These are phyloP conservation scores for Syncephalastrum contaminatum DNA, from an alignment of 371 early-diverging fungal species.

Conservation along the genomic window DNA sequence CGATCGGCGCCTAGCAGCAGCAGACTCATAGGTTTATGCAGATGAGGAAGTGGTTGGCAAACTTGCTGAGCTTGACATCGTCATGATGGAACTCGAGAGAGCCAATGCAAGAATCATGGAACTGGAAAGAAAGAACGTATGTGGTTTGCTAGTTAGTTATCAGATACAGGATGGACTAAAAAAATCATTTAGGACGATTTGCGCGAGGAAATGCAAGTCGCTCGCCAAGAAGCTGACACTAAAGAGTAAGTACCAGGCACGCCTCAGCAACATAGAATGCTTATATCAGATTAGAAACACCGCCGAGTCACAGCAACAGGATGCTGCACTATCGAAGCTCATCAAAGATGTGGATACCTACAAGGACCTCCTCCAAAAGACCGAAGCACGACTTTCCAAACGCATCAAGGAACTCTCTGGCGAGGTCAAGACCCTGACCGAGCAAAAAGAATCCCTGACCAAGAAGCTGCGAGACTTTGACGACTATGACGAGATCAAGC, in stretches of 20 bases:
- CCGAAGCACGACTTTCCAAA: conserved; percentile 43
- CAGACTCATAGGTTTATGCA: conserved; percentile 8
- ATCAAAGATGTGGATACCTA: conserved; percentile 56
- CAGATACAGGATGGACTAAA: neutral
- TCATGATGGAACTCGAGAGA: conserved; percentile 80
- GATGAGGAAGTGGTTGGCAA: conserved; percentile 84
- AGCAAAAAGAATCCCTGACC: conserved; percentile 53
- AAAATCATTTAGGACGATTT: conserved; percentile 36
- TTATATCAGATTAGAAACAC: neutral
- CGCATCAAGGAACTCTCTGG: conserved; percentile 51
- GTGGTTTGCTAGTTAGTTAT: neutral
- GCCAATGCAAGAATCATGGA: conserved; percentile 73
- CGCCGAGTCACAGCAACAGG: conserved; percentile 17
- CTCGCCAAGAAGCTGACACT: conserved; percentile 22
- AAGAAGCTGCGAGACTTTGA: conserved; percentile 52
- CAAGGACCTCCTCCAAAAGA: conserved; percentile 45
- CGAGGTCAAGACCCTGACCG: conserved; percentile 40
- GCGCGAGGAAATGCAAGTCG: conserved; percentile 41
- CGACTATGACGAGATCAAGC: conserved; percentile 85
- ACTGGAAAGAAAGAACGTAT: conserved; percentile 69
- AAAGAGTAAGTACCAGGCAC: conserved; percentile 1
- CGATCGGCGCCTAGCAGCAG: neutral
- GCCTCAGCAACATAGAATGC: neutral
- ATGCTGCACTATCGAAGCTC: conserved; percentile 49
- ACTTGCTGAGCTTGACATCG: conserved; percentile 86